These are phyloP conservation scores for Drosera spatulata DNA, from an alignment of 179 eudicot species.

Conservation along the genomic window DNA sequence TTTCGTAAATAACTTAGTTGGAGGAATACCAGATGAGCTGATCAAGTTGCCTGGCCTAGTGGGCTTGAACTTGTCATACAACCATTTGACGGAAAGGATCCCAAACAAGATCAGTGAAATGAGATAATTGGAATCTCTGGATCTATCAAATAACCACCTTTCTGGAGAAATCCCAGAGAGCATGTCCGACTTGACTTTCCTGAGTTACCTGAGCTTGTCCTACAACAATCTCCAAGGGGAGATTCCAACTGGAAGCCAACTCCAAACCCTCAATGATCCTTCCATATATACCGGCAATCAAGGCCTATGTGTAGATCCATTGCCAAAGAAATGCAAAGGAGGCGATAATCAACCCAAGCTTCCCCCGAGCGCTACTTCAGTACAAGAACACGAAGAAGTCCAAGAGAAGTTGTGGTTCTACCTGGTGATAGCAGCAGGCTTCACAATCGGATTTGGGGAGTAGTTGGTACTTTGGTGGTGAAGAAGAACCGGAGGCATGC, in stretches of 20 bases:
- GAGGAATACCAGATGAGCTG: not conserved
- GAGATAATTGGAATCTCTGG: not conserved
- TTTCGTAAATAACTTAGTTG: not conserved
- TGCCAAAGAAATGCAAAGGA: conserved; percentile 1
- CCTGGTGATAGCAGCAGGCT: no score
- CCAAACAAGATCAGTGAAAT: conserved; percentile 10
- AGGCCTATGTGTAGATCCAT: conserved; percentile 13
- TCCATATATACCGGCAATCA: conserved; percentile 2
- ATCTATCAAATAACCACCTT: conserved; percentile 10
- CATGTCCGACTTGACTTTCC: conserved; percentile 1
- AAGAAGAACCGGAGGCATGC: no score
- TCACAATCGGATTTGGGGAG: no score
- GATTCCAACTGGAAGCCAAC: no score
- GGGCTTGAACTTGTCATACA: not conserved
- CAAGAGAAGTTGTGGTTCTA: no score
- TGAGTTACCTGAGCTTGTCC: conserved; percentile 3
- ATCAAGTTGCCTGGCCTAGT: not conserved
- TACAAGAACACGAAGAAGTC: no score
- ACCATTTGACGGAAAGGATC: conserved; percentile 9
- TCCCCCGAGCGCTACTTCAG: no score
- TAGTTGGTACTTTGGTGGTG: no score
- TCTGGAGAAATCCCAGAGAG: conserved; percentile 11
- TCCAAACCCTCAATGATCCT: no score
- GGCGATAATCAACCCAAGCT: not conserved
- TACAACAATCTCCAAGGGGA: not conserved